Evolutionary conservation across 148 eudicot species (phyloP).

Genomic region (Tetragonia tetragonoides): DNA sequence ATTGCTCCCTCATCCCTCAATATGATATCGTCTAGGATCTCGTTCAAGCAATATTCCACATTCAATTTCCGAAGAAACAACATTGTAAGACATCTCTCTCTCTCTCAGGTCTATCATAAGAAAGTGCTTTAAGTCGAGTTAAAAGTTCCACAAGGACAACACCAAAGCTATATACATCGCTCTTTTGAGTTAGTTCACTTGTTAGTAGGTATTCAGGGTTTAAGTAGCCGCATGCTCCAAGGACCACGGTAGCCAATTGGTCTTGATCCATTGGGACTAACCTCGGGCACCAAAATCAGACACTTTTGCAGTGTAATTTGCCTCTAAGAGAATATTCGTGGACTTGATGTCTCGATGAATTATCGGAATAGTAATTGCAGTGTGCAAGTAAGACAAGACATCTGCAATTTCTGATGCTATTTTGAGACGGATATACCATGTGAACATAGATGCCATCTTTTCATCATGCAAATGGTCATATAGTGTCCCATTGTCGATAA

Average conservation of each 20-base stretch:
- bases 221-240: slow-evolving; percentile 21
- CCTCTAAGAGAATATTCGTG: slow-evolving; percentile 23
- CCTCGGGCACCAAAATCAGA: slow-evolving; percentile 27
- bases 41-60: slow-evolving; percentile 6
- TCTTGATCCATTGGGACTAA: slow-evolving; percentile 11
- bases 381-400: slow-evolving; percentile 23
- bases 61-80: slow-evolving; percentile 16
- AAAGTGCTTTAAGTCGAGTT: slow-evolving; percentile 13
- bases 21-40: slow-evolving; percentile 18
- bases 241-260: slow-evolving; percentile 21
- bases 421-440: slow-evolving; percentile 18
- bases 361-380: slow-evolving; percentile 20
- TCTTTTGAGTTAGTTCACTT: background rate
- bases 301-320: slow-evolving; percentile 21
- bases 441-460: background rate
- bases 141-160: slow-evolving; percentile 20
- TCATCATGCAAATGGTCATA: slow-evolving; percentile 26
- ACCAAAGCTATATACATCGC: slow-evolving; percentile 23
- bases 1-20: background rate
- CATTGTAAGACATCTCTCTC: slow-evolving; percentile 9
- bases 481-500: slow-evolving; percentile 21
- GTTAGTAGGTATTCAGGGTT: slow-evolving; percentile 25
- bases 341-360: slow-evolving; percentile 26
- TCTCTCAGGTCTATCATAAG: background rate
- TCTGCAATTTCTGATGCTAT: slow-evolving; percentile 24